phyloP scores from a whole-genome alignment of 2,329 filamentous ascomycete species.

The Alternaria longipes region DNA sequence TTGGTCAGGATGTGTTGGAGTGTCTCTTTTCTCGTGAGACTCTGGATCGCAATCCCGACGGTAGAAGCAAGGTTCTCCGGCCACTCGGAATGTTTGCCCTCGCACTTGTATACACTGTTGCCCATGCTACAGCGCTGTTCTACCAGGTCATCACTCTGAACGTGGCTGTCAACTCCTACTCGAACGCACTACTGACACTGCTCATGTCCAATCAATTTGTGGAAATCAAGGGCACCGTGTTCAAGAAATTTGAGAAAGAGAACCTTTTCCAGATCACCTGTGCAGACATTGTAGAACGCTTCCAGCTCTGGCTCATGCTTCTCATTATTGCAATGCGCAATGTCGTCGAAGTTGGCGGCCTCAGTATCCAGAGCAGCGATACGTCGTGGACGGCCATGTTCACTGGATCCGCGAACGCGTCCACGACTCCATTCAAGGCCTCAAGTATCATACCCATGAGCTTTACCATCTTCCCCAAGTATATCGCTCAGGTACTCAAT shows the following conservation, averaged over 20 bases:
- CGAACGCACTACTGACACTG: slow-evolving; percentile 90
- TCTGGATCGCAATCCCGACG: slow-evolving; percentile 84
- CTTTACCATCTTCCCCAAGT: slow-evolving; percentile 87
- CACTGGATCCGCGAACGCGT: slow-evolving; percentile 54
- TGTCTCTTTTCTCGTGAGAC: slow-evolving; percentile 95
- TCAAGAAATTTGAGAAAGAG: slow-evolving; percentile 98
- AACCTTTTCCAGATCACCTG: slow-evolving; percentile 97
- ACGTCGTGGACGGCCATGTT: slow-evolving; percentile 44
- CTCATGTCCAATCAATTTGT: slow-evolving; percentile 98
- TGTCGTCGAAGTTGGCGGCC: slow-evolving; percentile 90
- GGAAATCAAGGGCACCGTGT: slow-evolving; percentile 97
- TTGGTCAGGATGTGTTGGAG: slow-evolving; percentile 95
- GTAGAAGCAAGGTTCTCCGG: slow-evolving; percentile 87
- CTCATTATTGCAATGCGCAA: slow-evolving; percentile 96
- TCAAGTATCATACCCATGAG: slow-evolving; percentile 85
- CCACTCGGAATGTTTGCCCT: slow-evolving; percentile 92
- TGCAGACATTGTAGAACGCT: slow-evolving; percentile 94
- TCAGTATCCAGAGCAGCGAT: slow-evolving; percentile 63
- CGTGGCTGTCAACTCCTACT: slow-evolving; percentile 98
- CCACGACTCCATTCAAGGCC: slow-evolving; percentile 63
- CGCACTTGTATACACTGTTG: slow-evolving; percentile 84
- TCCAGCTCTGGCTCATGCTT: slow-evolving; percentile 97
- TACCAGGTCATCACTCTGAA: slow-evolving; percentile 98
- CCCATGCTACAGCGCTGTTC: slow-evolving; percentile 88
- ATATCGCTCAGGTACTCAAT: slow-evolving; percentile 87